phyloP scores from a whole-genome alignment of 257 asterid species.

The Gardenia jasminoides region DNA sequence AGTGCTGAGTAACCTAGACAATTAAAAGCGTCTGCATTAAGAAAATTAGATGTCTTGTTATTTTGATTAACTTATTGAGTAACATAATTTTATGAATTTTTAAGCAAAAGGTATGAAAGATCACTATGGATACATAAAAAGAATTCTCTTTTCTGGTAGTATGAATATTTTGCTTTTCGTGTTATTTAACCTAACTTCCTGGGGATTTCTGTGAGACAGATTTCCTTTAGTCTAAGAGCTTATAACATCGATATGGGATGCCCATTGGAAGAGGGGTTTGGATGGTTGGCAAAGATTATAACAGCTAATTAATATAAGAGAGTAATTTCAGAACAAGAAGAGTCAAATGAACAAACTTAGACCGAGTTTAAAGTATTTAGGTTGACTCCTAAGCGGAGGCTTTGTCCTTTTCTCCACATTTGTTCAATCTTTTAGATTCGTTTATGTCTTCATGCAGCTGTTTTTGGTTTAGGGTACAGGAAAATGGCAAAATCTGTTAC shows the following conservation, averaged over 20 bases:
- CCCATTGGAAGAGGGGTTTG: neutral
- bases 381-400: neutral
- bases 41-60: neutral
- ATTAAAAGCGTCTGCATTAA: no score
- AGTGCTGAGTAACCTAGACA: neutral
- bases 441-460: neutral
- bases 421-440: neutral
- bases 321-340: neutral
- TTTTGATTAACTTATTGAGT: neutral
- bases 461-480: slow-evolving; percentile 22
- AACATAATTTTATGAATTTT: neutral
- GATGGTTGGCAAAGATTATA: neutral
- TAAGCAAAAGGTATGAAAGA: neutral
- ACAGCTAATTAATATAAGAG: neutral
- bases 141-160: neutral
- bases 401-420: neutral
- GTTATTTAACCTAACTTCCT: neutral
- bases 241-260: neutral
- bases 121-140: neutral
- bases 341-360: neutral
- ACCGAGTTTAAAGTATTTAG: neutral
- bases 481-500: slow-evolving; percentile 25
- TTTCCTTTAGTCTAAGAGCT: neutral
- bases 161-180: neutral
- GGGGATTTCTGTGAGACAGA: neutral